These are phyloP conservation scores for Aureobasidium sp. DNA, from an alignment of 2,329 filamentous ascomycete genomes.

Conservation along the genomic window DNA sequence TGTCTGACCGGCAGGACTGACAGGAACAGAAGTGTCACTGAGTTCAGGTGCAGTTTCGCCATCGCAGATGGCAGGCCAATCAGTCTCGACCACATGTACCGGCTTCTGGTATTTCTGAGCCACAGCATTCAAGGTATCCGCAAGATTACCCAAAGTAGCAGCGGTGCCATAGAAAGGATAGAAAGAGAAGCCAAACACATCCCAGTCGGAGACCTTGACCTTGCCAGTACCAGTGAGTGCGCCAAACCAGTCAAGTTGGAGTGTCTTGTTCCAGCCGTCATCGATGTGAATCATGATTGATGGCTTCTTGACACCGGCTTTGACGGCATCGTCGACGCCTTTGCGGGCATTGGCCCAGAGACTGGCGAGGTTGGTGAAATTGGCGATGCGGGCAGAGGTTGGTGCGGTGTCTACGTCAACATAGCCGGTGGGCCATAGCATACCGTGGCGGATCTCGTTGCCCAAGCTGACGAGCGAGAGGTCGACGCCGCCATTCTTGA, in stretches of 20 bases:
- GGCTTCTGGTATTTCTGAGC: constrained; percentile 28
- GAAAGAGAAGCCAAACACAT: constrained; percentile 26
- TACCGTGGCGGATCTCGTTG: constrained; percentile 35
- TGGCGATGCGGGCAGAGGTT: constrained; percentile 22
- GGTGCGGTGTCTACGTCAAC: constrained; percentile 5
- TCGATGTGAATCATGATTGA: constrained; percentile 32
- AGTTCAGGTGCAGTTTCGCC: constrained; percentile 18
- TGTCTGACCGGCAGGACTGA: constrained; percentile 25
- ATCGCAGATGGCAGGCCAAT: constrained; percentile 28
- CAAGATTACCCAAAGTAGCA: constrained; percentile 27
- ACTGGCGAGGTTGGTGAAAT: constrained; percentile 31
- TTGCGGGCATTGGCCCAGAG: constrained; percentile 27
- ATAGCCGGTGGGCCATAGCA: constrained; percentile 33
- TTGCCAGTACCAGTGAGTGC: constrained; percentile 26
- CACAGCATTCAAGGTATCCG: constrained; percentile 23
- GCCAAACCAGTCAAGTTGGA: constrained; percentile 29
- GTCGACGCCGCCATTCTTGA: constrained; percentile 34
- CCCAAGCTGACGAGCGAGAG: constrained; percentile 37
- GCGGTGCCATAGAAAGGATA: constrained; percentile 30
- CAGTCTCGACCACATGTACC: constrained; percentile 27
- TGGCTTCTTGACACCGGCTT: constrained; percentile 26
- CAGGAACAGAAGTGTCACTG: constrained; percentile 25
- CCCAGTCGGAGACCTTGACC: constrained; percentile 26
- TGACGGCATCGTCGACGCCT: constrained; percentile 29
- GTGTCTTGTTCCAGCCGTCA: constrained; percentile 28